These are phyloP conservation scores for Plasmodium vinckei DNA, from an alignment of 169 alveolate genomes.

Conservation along the genomic window DNA sequence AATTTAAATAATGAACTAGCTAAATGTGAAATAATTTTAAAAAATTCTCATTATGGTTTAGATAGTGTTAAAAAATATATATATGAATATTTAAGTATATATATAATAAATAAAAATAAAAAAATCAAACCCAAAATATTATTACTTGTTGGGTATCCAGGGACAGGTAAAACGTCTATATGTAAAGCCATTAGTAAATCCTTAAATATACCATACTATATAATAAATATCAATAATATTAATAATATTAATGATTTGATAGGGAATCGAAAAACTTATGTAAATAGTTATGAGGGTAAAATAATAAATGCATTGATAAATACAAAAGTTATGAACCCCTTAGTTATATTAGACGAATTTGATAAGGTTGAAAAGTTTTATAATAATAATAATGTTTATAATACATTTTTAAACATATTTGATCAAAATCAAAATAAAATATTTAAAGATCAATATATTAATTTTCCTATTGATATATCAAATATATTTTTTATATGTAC, in stretches of 20 bases:
- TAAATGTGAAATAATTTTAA: constrained; percentile 79
- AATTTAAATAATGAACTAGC: constrained; percentile 26
- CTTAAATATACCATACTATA: constrained; percentile 89
- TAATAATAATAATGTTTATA: constrained; percentile 87
- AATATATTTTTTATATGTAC: constrained; percentile 94
- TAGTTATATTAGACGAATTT: constrained; percentile 93
- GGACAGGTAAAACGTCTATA: constrained; percentile 97
- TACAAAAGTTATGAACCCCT: constrained; percentile 91
- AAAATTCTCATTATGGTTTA: constrained; percentile 94
- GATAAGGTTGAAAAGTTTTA: constrained; percentile 89
- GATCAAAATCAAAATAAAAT: constrained; percentile 92
- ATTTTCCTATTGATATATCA: constrained; percentile 91
- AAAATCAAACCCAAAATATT: constrained; percentile 92
- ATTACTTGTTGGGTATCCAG: constrained; percentile 97
- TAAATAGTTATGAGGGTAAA: constrained; percentile 97
- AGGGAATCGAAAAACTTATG: constrained; percentile 96
- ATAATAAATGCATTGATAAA: constrained; percentile 87
- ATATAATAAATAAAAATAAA: constrained; percentile 75
- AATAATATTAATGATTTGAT: constrained; percentile 94
- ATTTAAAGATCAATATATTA: constrained; percentile 84
- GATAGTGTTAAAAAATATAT: constrained; percentile 93
- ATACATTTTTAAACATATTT: constrained; percentile 93
- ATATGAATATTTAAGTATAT: constrained; percentile 94
- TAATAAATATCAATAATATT: constrained; percentile 93
- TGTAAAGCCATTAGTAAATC: constrained; percentile 93